Percentiles rank a stretch among this genome's conserved stretches.
Conservation (phyloP, 2,329 filamentous ascomycete species). For the Xylariales sp. region DNA sequence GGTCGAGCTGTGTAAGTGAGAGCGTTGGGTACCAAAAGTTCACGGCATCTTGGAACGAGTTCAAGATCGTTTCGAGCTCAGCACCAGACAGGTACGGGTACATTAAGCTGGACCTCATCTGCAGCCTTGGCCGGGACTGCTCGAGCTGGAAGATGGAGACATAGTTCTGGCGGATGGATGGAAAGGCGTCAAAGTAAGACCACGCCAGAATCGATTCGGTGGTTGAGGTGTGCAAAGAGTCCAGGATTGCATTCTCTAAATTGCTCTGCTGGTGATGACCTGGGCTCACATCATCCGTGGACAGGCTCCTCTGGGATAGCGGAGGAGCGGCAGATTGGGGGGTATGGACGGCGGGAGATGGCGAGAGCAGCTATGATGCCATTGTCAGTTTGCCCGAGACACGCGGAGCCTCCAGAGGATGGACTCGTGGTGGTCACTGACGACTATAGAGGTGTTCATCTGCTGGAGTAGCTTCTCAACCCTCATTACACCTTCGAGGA, state of each 20-base stretch:
- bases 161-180: constrained; percentile 35
- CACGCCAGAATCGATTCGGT: constrained; percentile 48
- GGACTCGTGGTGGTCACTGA: neutral
- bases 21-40: constrained; percentile 52
- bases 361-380: constrained; percentile 9
- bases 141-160: constrained; percentile 44
- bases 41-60: constrained; percentile 39
- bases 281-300: constrained; percentile 5
- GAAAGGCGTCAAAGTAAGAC: constrained; percentile 43
- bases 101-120: constrained; percentile 27
- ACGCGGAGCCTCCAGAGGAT: neutral
- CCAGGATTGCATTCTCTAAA: constrained; percentile 43
- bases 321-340: constrained; percentile 6
- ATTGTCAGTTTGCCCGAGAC: no score
- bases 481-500: constrained; percentile 44
- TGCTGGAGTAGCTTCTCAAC: constrained; percentile 42
- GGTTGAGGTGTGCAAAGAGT: constrained; percentile 45
- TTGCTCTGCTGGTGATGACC: constrained; percentile 18
- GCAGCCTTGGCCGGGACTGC: constrained; percentile 32
- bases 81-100: constrained; percentile 36
- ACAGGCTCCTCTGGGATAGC: constrained; percentile 8
- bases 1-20: constrained; percentile 32
- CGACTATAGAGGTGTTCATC: constrained; percentile 35
- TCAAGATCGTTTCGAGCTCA: constrained; percentile 36
- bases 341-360: constrained; percentile 6